A percentile compares a stretch with the other conserved stretches of the same genome.
Conservation (phyloP, 305 asterid species). For the Fraxinus paxiana region DNA sequence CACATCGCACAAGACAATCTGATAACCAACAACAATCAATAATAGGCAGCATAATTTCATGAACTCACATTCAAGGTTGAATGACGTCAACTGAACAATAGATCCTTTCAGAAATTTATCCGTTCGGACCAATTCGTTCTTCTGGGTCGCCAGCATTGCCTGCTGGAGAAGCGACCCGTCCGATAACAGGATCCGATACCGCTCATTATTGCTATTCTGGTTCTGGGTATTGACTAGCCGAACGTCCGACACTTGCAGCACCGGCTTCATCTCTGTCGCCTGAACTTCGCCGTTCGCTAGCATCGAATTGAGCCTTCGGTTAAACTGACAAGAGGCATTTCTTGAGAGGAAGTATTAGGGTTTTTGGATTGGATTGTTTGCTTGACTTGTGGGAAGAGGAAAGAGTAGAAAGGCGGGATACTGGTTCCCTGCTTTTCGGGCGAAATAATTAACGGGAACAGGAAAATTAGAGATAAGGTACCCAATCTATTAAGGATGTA, state of each 20-base stretch:
- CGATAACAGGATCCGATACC: slow-evolving; percentile 60
- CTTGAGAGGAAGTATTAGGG: slow-evolving; percentile 4
- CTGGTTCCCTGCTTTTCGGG: background rate
- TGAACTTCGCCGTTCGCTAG: slow-evolving; percentile 39
- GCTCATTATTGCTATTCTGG: slow-evolving; percentile 40
- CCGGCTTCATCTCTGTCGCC: slow-evolving; percentile 44
- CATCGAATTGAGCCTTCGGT: slow-evolving; percentile 60
- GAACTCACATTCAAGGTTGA: slow-evolving; percentile 57
- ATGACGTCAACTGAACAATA: slow-evolving; percentile 48
- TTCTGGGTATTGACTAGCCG: slow-evolving; percentile 53
- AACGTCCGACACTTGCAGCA: slow-evolving; percentile 59
- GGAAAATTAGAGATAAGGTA: background rate
- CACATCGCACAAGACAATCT: background rate
- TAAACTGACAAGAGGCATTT: slow-evolving; percentile 40
- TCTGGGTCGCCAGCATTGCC: slow-evolving; percentile 86
- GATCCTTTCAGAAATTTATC: slow-evolving; percentile 61
- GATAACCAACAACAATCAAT: background rate
- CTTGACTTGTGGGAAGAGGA: background rate
- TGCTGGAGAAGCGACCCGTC: slow-evolving; percentile 66
- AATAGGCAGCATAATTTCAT: background rate
- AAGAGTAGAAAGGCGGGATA: background rate
- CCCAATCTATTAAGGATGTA: background rate
- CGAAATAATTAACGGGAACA: background rate
- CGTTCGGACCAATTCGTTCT: slow-evolving; percentile 55
- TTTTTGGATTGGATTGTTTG: background rate